Conservation (phyloP, 768 basidiomycete genomes). For the Serendipita sp. region DNA sequence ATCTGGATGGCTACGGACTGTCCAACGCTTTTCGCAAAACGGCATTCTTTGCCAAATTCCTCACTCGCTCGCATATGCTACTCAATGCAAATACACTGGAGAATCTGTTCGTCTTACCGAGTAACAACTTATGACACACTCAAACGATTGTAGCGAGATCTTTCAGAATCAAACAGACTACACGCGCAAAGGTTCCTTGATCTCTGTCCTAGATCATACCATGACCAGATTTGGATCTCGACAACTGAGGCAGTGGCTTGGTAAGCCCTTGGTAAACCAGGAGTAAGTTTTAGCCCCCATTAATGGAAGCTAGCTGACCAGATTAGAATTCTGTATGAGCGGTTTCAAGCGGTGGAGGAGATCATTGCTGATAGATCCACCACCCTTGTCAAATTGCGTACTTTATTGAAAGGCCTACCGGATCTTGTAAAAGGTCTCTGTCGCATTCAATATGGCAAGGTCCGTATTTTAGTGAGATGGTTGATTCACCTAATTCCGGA, state of each 20-base stretch:
- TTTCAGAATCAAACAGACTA: constrained; percentile 80
- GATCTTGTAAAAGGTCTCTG: constrained; percentile 78
- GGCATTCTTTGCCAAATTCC: constrained; percentile 63
- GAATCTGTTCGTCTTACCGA: constrained; percentile 35
- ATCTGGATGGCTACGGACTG: constrained; percentile 59
- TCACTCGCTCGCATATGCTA: constrained; percentile 67
- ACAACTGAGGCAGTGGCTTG: constrained; percentile 71
- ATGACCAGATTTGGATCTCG: constrained; percentile 80
- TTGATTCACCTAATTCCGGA: neutral
- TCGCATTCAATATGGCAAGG: constrained; percentile 83
- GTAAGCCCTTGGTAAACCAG: constrained; percentile 63
- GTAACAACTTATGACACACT: constrained; percentile 13
- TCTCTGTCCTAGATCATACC: constrained; percentile 77
- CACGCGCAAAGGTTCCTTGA: constrained; percentile 53
- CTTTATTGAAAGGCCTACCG: constrained; percentile 57
- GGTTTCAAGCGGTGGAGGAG: constrained; percentile 76
- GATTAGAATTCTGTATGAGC: constrained; percentile 50
- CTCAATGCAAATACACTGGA: constrained; percentile 74
- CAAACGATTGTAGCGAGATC: constrained; percentile 42
- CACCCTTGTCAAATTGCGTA: constrained; percentile 48
- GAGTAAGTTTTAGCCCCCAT: constrained; percentile 25
- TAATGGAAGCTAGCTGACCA: neutral
- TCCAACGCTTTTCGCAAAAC: constrained; percentile 66
- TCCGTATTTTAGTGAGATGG: constrained; percentile 20
- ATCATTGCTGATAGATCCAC: constrained; percentile 43